Conservation (phyloP, 169 alveolate genomes). For the Eimeria necatrix region DNA sequence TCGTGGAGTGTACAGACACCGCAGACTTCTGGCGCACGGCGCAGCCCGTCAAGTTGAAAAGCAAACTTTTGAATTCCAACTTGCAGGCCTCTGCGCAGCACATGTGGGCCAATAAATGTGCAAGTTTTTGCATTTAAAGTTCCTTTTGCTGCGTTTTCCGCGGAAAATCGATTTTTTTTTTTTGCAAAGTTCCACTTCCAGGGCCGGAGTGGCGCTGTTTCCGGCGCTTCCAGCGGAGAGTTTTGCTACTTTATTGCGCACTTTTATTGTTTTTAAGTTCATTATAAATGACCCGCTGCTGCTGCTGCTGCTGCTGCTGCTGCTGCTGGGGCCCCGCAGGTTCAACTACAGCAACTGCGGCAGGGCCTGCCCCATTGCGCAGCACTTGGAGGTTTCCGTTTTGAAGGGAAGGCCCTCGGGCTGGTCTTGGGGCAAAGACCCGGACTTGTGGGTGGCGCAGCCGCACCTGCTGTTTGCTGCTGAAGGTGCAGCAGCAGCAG, state of each 20-base stretch:
- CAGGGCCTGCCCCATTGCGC: slow-evolving; percentile 77
- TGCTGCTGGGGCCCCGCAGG: slow-evolving; percentile 34
- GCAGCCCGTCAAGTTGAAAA: slow-evolving; percentile 14
- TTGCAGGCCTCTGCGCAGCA: slow-evolving; percentile 71
- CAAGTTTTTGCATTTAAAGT: no score
- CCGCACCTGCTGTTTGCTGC: slow-evolving; percentile 48
- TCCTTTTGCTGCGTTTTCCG: no score
- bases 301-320: background rate
- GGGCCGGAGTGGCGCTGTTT: background rate
- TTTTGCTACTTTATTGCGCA: no score
- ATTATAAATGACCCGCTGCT: no score
- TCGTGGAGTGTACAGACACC: slow-evolving; percentile 41
- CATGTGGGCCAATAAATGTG: background rate
- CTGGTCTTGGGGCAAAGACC: slow-evolving; percentile 62
- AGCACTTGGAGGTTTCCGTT: slow-evolving; percentile 76
- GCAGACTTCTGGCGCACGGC: slow-evolving; percentile 51
- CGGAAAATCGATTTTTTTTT: no score
- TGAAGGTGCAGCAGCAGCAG: slow-evolving; percentile 11
- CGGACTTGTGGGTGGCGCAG: slow-evolving; percentile 71
- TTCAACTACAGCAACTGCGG: slow-evolving; percentile 79
- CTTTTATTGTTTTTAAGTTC: no score
- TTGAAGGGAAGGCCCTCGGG: slow-evolving; percentile 22
- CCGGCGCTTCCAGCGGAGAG: background rate
- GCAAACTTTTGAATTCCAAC: background rate
- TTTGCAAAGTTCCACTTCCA: no score